Evolutionary conservation across 139 green algal genomes (phyloP), one percentile per base, ranked within the genome.

Genomic region (Auxenochlorella pyrenoidosa): DNA sequence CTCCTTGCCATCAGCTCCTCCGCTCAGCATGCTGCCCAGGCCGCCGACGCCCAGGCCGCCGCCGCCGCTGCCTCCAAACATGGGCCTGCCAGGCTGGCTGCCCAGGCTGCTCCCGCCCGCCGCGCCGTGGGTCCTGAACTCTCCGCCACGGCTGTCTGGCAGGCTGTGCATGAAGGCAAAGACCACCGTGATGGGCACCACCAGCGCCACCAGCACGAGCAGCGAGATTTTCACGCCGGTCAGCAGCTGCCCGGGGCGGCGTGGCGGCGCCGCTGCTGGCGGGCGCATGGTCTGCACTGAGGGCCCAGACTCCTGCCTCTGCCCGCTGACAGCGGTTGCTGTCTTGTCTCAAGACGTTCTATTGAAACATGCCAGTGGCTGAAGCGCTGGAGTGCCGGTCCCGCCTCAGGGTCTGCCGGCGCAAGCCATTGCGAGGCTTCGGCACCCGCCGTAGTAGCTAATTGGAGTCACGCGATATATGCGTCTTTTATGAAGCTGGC

Each of bases 131-230:
- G 43, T 85, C 19, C n/a, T 85, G 63, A 85, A 85, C 3, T 59
- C 63, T 28, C 40, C 41, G 60, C 30, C 28, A 30, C 41, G n/a
- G 40, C 58, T 72, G 26, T 85, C 82, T 38, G 82, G 82, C 43
- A 78, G 66, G 65, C n/a, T 70, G 43, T 47, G 65, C 32, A 86
- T 47, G 28, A 77, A 59, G 59, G 40, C 41, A 15, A 86, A 51
- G 4, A 86, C 66, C 19, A 86, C 82, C n/a, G 68, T 18, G 32
- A 43, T 79, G 65, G 82, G 82, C 5, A 43, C 66, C 32, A 79
- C 26, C 38, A 86, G 82, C 38, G 68, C 79, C 34, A 86, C 21
- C 43, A 79, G 66, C 5, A 66, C 66, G 16, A 81, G 43, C 75
- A 81, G 43, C 0, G 75, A 76, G 70, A 38, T 76, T 36, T 19